Conservation (phyloP, 352 stramenopile species). For the Globisporangium alternatum region DNA sequence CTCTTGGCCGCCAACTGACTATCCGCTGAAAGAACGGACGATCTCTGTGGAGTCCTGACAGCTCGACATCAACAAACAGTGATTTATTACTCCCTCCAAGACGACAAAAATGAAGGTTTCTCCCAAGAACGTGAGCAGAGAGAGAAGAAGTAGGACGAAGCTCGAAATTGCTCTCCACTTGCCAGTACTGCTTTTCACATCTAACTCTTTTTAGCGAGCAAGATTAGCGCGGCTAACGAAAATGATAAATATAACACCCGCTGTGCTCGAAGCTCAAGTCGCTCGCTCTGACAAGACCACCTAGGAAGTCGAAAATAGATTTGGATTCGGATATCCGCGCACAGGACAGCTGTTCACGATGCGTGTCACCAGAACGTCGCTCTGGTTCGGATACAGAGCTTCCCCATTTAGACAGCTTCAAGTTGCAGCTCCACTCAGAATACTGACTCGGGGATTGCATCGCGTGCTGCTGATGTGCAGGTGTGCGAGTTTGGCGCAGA, state of each 20-base stretch:
- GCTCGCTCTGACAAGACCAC: not conserved
- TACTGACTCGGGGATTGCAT: no score
- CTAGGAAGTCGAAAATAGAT: not conserved
- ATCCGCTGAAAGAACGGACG: not conserved
- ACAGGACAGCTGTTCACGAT: not conserved
- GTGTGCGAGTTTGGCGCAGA: no score
- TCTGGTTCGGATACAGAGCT: constrained; percentile 2
- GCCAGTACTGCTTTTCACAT: not conserved
- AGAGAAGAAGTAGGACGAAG: not conserved
- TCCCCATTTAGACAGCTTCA: not conserved
- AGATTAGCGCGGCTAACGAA: constrained; percentile 3
- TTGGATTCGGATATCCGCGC: not conserved
- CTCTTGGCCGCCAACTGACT: not conserved
- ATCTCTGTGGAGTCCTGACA: not conserved
- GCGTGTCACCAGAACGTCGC: not conserved
- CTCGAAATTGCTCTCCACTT: not conserved
- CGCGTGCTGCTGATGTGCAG: no score
- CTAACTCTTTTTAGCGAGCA: constrained; percentile 7
- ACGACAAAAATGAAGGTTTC: constrained; percentile 7
- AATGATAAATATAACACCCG: constrained; percentile 6
- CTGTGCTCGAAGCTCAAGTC: constrained; percentile 2
- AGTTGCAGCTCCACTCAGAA: no score
- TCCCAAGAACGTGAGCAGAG: constrained; percentile 2
- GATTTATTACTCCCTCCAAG: constrained; percentile 5
- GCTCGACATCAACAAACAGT: constrained; percentile 5